Evolutionary conservation across 164 flowering plant genomes (phyloP).

Genomic region (Tetrastigma voinierianum): DNA sequence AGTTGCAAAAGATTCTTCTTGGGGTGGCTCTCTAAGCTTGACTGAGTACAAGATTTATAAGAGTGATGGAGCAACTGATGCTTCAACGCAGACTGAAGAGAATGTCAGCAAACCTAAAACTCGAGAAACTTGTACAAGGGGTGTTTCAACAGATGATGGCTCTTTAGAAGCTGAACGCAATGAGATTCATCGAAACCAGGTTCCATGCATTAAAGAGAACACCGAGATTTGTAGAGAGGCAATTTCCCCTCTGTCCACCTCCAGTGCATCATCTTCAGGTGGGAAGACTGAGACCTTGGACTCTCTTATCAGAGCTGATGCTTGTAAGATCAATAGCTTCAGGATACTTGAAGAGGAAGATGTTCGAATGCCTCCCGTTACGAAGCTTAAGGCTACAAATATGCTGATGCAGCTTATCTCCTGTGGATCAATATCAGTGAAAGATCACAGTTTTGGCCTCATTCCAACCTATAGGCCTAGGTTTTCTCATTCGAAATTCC

Average conservation of each 20-base stretch:
- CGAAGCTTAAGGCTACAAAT: slow-evolving; percentile 72
- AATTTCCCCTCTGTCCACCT: slow-evolving; percentile 62
- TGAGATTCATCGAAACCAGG: slow-evolving; percentile 21
- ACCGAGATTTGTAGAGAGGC: slow-evolving; percentile 36
- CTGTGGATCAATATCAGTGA: slow-evolving; percentile 91
- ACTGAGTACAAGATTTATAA: slow-evolving; percentile 67
- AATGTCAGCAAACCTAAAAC: slow-evolving; percentile 23
- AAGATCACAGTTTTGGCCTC: slow-evolving; percentile 81
- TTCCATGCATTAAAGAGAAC: slow-evolving; percentile 35
- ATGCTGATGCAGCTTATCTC: slow-evolving; percentile 87
- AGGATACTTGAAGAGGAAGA: slow-evolving; percentile 76
- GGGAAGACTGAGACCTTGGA: slow-evolving; percentile 87
- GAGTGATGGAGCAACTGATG: slow-evolving; percentile 64
- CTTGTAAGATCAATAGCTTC: slow-evolving; percentile 62
- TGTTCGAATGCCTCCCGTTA: slow-evolving; percentile 33
- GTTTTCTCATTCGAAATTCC: slow-evolving; percentile 59
- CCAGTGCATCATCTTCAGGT: slow-evolving; percentile 72
- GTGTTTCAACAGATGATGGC: slow-evolving; percentile 83
- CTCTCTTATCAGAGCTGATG: slow-evolving; percentile 85
- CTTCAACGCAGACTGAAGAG: slow-evolving; percentile 90
- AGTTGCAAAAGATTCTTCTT: slow-evolving; percentile 47
- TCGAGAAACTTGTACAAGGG: slow-evolving; percentile 70
- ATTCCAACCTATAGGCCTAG: slow-evolving; percentile 75
- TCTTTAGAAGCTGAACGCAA: slow-evolving; percentile 35
- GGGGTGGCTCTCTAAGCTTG: slow-evolving; percentile 50